Conservation (phyloP, 345 rosid genomes). For the Syzygium grande region DNA sequence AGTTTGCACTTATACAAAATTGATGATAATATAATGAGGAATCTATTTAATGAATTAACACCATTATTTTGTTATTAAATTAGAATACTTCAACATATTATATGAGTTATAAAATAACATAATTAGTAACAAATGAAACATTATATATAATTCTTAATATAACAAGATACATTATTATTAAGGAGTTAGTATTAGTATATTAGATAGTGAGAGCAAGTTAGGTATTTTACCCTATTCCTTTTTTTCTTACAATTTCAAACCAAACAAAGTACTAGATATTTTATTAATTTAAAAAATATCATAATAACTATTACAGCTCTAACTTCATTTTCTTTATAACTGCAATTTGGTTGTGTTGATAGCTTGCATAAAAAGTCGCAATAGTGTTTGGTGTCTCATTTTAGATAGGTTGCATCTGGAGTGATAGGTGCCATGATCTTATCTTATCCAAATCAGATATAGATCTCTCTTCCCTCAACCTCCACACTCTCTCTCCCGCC, state of each 20-base stretch:
- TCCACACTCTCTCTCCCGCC: neutral
- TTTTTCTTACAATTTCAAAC: neutral
- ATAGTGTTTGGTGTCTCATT: neutral
- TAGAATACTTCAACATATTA: neutral
- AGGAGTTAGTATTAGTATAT: neutral
- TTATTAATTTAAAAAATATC: neutral
- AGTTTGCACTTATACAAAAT: neutral
- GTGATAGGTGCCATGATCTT: neutral
- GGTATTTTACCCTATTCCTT: neutral
- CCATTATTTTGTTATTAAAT: neutral
- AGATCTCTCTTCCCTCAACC: neutral
- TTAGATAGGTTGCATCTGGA: neutral
- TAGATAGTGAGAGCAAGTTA: neutral
- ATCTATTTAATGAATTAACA: neutral
- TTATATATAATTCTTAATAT: neutral
- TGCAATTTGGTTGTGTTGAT: neutral
- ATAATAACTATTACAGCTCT: neutral
- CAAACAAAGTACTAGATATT: neutral
- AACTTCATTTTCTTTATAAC: neutral
- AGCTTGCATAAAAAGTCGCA: neutral
- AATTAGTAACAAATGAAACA: neutral
- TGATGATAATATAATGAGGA: neutral
- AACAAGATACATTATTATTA: neutral
- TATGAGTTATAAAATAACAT: neutral
- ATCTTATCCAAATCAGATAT: neutral